Evolutionary conservation across 345 rosid genomes (phyloP).

Genomic region (Orychophragmus violaceus): DNA sequence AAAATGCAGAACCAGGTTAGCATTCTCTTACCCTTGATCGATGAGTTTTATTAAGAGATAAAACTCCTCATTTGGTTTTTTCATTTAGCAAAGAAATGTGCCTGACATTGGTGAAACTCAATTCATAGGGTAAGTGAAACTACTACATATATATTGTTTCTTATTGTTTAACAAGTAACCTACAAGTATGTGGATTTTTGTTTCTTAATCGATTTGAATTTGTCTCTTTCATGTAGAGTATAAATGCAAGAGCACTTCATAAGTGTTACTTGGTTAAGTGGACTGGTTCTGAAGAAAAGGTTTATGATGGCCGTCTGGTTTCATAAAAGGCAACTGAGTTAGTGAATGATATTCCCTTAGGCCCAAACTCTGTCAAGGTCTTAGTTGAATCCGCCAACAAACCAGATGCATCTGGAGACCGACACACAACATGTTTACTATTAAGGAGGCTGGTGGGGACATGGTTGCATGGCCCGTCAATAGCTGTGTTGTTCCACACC

Average conservation of each 20-base stretch:
- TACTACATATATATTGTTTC: not conserved
- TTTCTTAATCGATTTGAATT: no score
- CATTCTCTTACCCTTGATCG: no score
- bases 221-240: not conserved
- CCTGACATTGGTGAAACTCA: not conserved
- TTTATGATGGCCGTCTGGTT: no score
- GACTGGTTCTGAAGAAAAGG: not conserved
- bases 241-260: not conserved
- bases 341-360: not conserved
- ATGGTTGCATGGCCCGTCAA: not conserved
- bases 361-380: not conserved
- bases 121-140: not conserved
- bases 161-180: no score
- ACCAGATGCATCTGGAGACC: not conserved
- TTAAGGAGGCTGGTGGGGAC: not conserved
- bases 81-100: not conserved
- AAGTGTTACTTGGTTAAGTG: not conserved
- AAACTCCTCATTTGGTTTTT: no score
- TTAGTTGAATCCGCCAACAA: not conserved
- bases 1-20: not conserved
- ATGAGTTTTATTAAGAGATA: no score
- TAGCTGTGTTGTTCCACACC: no score
- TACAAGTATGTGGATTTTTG: no score
- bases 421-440: not conserved
- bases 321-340: not conserved